These are phyloP conservation scores for Ophiostoma sp. DNA, from an alignment of 2,329 filamentous ascomycete genomes.

Conservation along the genomic window DNA sequence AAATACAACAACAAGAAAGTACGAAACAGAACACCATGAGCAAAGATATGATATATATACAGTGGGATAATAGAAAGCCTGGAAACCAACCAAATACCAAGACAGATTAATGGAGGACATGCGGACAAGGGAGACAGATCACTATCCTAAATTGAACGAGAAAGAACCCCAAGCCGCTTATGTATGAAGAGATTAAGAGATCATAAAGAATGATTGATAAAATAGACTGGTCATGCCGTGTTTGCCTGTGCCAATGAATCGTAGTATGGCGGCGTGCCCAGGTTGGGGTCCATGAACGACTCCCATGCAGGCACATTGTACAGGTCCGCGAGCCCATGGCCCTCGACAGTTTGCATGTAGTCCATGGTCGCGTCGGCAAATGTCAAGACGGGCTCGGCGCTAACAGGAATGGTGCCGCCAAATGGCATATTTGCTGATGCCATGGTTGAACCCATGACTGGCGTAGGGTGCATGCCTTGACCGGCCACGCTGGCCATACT, in stretches of 20 bases:
- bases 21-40: no score
- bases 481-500: background rate
- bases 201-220: background rate
- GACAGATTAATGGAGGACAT: background rate
- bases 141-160: background rate
- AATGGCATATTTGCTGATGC: background rate
- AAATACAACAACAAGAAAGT: no score
- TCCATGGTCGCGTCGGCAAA: background rate
- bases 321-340: background rate
- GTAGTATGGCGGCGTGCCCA: background rate
- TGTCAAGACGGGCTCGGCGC: no score
- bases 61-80: no score
- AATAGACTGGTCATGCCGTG: background rate
- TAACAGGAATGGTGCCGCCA: background rate
- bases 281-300: background rate
- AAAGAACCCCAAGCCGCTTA: background rate
- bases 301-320: background rate
- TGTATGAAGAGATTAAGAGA: background rate
- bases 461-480: no score
- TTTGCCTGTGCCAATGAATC: background rate
- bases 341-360: background rate
- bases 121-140: background rate
- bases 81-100: no score
- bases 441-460: background rate
- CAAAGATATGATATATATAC: no score